Evolutionary conservation across 2,329 filamentous ascomycete species (phyloP), one percentile per base, ranked within the genome.

Genomic region (Fusarium protoensiforme): DNA sequence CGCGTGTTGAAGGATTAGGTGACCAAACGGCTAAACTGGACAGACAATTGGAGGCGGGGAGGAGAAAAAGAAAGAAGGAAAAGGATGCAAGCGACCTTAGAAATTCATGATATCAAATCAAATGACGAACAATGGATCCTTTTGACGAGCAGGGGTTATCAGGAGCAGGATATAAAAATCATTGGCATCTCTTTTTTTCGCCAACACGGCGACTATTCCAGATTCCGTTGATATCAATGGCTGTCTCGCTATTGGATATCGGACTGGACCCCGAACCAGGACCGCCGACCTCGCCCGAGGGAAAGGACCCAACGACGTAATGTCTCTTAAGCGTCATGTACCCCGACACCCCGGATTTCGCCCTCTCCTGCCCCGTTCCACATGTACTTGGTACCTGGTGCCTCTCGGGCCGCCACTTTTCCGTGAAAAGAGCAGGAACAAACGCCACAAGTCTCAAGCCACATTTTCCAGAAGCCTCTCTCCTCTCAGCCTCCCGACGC

Each of bases 251-350:
- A 74, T 70, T 74, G 68, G 72, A 29, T 63, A 29, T 63, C 72
- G 72, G 72, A 70, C 68, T 75, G 24, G 62, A 65, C 54, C 43
- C 72, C 72, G 72, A 74, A 61, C 31, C 69, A 69, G 65, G 61
- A 36, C 71, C 60, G 68, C 65, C 72, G 72, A 73, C 48, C 46
- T 74, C 41, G 48, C 35, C 71, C 71, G 71, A 74, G 48, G 18
- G 6, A n/a, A n/a, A 39, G 16, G 16, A 31, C 16, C 48, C 24
- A 59, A 41, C 38, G n/a, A 33, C 57, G 57, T 43, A 43, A 59
- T 59, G n/a, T 31, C 16, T 27, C 27, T 51, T 31, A 27, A 18
- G n/a, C 18, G 36, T 20, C n/a, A 61, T 51, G 27, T n/a, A 18
- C 20, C 4, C 16, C 5, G 14, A 6, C 14, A 36, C 43, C 38